phyloP scores from a whole-genome alignment of 257 asterid genomes.

The Solanum sparsipilum region DNA sequence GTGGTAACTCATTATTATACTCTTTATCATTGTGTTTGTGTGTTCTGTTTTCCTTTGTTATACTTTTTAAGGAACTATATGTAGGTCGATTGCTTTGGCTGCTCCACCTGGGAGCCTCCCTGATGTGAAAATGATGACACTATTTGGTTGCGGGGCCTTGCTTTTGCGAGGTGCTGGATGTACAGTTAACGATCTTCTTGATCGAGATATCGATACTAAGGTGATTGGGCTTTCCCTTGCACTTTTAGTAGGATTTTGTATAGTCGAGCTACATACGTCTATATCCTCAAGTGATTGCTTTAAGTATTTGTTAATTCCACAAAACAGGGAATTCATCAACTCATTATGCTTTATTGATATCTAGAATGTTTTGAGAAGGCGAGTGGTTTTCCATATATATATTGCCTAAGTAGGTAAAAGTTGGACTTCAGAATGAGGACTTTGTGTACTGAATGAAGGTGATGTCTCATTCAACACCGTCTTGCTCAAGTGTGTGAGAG shows the following conservation, averaged over 20 bases:
- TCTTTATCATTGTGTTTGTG: neutral
- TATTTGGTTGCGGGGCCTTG: conserved; percentile 85
- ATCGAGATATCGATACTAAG: conserved; percentile 82
- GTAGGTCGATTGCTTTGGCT: conserved; percentile 85
- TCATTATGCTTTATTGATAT: neutral
- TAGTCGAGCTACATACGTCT: neutral
- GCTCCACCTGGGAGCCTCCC: conserved; percentile 77
- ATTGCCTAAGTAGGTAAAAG: neutral
- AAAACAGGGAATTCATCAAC: neutral
- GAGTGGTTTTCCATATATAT: neutral
- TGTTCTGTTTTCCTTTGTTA: neutral
- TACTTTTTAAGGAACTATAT: conserved; percentile 2
- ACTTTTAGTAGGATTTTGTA: neutral
- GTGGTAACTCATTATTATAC: conserved; percentile 36
- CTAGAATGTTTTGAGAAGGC: neutral
- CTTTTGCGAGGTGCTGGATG: conserved; percentile 94
- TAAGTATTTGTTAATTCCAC: neutral
- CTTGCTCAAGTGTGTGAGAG: neutral
- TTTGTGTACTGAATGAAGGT: neutral
- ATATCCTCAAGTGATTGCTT: neutral
- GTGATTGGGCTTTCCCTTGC: conserved; percentile 15
- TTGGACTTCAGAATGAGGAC: neutral
- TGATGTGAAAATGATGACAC: conserved; percentile 68
- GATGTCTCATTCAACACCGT: neutral
- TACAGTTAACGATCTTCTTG: conserved; percentile 80